A percentile compares a stretch with the other conserved stretches of the same genome.
Evolutionary conservation across 2,329 filamentous ascomycete genomes (phyloP).

Genomic region (Fusarium sp.): DNA sequence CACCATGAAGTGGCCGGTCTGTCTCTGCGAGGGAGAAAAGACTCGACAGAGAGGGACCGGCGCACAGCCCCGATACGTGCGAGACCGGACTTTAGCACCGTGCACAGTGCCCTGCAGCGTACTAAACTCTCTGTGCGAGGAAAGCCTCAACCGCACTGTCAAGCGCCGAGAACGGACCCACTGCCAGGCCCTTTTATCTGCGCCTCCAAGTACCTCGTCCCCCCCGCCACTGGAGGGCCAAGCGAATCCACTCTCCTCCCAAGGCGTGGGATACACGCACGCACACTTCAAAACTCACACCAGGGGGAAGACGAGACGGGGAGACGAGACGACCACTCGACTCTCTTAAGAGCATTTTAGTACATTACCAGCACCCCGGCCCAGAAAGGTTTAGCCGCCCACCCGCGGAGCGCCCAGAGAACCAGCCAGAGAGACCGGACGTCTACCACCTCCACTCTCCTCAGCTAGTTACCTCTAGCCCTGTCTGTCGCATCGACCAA

Average conservation of each 20-base stretch:
- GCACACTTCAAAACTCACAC: constrained; percentile 7
- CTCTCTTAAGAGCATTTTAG: not conserved
- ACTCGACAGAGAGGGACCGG: not conserved
- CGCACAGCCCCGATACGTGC: constrained; percentile 25
- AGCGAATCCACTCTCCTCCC: constrained; percentile 17
- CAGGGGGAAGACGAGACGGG: not conserved
- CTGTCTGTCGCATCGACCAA: constrained; percentile 27
- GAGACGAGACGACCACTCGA: constrained; percentile 4
- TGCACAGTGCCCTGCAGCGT: not conserved
- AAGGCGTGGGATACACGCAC: constrained; percentile 11
- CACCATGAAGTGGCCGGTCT: constrained; percentile 11
- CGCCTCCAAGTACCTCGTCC: not conserved
- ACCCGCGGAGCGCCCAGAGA: constrained; percentile 7
- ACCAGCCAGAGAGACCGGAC: constrained; percentile 13
- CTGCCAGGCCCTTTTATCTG: constrained; percentile 14
- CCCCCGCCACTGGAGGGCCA: constrained; percentile 25
- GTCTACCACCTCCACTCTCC: constrained; percentile 33
- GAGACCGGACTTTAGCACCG: constrained; percentile 5
- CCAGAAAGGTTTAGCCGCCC: not conserved
- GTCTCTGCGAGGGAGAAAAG: constrained; percentile 18
- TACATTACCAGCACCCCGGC: not conserved
- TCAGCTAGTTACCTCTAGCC: constrained; percentile 34
- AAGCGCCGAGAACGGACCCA: constrained; percentile 27
- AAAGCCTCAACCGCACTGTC: constrained; percentile 36
- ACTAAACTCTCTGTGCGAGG: not conserved